A percentile compares a stretch with the other conserved stretches of the same genome.
Evolutionary conservation across 2,329 filamentous ascomycete genomes (phyloP).

Genomic region (Sporothrix brunneoviolacea): DNA sequence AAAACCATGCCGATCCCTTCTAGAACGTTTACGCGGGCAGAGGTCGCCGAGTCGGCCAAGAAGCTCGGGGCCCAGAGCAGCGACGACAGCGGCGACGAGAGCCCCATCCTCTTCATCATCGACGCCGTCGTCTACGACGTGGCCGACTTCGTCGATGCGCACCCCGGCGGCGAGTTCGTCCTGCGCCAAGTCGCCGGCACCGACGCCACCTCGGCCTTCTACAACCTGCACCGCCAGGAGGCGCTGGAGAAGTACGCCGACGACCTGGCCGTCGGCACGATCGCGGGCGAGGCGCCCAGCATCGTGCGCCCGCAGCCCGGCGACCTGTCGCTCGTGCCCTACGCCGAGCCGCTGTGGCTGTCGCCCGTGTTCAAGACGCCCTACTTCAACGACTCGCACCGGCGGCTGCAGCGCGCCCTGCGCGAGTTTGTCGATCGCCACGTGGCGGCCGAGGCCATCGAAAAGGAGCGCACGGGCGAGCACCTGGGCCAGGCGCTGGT

Average conservation of each 20-base stretch:
- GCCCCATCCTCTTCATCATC: slow-evolving; percentile 76
- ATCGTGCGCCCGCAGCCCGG: slow-evolving; percentile 63
- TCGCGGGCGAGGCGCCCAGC: slow-evolving; percentile 68
- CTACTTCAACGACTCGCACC: slow-evolving; percentile 73
- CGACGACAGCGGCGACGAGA: slow-evolving; percentile 50
- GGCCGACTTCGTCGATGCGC: slow-evolving; percentile 76
- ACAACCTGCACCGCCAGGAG: slow-evolving; percentile 87
- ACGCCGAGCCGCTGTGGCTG: slow-evolving; percentile 80
- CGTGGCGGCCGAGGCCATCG: slow-evolving; percentile 66
- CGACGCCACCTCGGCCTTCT: slow-evolving; percentile 78
- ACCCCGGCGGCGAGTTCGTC: slow-evolving; percentile 75
- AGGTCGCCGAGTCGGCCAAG: slow-evolving; percentile 53
- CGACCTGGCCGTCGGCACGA: slow-evolving; percentile 65
- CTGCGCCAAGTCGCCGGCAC: slow-evolving; percentile 73
- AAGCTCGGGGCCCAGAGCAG: slow-evolving; percentile 61
- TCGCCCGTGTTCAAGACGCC: slow-evolving; percentile 62
- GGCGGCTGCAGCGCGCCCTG: slow-evolving; percentile 59
- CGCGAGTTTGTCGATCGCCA: slow-evolving; percentile 67
- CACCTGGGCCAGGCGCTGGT: slow-evolving; percentile 67
- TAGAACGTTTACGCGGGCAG: slow-evolving; percentile 51
- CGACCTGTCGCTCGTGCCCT: slow-evolving; percentile 70
- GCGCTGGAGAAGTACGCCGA: slow-evolving; percentile 74
- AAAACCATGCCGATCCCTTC: slow-evolving; percentile 31
- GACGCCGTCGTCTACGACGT: slow-evolving; percentile 85
- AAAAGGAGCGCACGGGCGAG: slow-evolving; percentile 67